phyloP scores from a whole-genome alignment of 1,284 basidiomycete species.

The Puccinia sorghi region DNA sequence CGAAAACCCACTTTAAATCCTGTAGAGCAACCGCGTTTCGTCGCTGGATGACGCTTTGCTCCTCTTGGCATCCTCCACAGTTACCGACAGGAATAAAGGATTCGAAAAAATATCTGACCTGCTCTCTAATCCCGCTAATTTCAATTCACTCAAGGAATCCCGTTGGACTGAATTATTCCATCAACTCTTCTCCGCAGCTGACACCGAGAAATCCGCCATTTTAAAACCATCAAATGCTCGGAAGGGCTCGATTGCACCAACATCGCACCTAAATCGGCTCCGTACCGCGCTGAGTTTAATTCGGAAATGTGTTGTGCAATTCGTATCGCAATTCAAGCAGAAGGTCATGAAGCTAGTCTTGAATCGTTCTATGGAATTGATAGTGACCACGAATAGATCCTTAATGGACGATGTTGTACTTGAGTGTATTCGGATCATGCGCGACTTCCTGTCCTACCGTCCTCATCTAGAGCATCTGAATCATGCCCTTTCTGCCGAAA shows the following conservation, averaged over 20 bases:
- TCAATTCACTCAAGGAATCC: conserved; percentile 28
- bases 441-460: conserved; percentile 40
- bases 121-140: conserved; percentile 41
- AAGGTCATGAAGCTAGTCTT: conserved; percentile 45
- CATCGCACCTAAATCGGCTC: conserved; percentile 28
- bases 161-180: conserved; percentile 33
- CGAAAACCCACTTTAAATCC: neutral
- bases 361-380: conserved; percentile 39
- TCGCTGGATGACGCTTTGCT: conserved; percentile 34
- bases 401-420: conserved; percentile 17
- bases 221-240: conserved; percentile 25
- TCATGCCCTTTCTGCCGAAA: conserved; percentile 8
- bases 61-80: conserved; percentile 26
- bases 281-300: conserved; percentile 22
- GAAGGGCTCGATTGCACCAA: conserved; percentile 21
- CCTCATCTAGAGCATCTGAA: conserved; percentile 36
- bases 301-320: conserved; percentile 34
- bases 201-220: conserved; percentile 29
- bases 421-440: conserved; percentile 48
- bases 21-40: conserved; percentile 10
- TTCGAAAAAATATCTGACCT: conserved; percentile 31
- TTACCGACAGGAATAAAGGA: conserved; percentile 42
- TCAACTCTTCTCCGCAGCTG: conserved; percentile 36
- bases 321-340: conserved; percentile 26
- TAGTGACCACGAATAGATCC: neutral